These are phyloP conservation scores for Sugiyamaella grinbergsii DNA, from an alignment of 1,139 yeast species.

Conservation along the genomic window DNA sequence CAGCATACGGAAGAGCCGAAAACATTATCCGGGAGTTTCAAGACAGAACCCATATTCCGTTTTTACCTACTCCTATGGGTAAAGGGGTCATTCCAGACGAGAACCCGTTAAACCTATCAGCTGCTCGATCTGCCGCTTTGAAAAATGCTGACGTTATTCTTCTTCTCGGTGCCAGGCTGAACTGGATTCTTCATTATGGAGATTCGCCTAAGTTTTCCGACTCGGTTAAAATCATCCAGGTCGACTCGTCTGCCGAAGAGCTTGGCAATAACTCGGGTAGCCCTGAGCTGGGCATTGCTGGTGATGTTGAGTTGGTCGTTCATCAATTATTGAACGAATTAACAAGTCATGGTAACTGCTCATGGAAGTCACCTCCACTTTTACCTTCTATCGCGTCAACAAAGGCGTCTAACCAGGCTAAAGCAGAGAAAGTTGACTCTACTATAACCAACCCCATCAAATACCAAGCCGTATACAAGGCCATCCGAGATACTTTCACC, in stretches of 20 bases:
- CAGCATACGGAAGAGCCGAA: conserved; percentile 52
- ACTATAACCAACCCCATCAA: conserved; percentile 41
- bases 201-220: conserved; percentile 53
- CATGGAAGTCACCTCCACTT: conserved; percentile 43
- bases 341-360: conserved; percentile 19
- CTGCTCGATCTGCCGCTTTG: conserved; percentile 61
- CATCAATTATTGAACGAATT: conserved; percentile 41
- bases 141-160: conserved; percentile 57
- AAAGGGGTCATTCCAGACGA: conserved; percentile 64
- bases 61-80: conserved; percentile 73
- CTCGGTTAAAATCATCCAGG: conserved; percentile 54
- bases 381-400: conserved; percentile 39
- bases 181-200: conserved; percentile 70
- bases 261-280: conserved; percentile 50
- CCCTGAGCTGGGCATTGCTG: conserved; percentile 49
- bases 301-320: conserved; percentile 52
- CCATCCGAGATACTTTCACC: conserved; percentile 47
- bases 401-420: conserved; percentile 45
- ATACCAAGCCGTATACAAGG: conserved; percentile 57
- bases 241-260: conserved; percentile 56
- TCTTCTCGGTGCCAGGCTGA: conserved; percentile 62
- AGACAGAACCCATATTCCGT: conserved; percentile 49
- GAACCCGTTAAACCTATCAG: conserved; percentile 51
- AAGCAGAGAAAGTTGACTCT: conserved; percentile 41
- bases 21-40: conserved; percentile 47